phyloP scores from a whole-genome alignment of 352 stramenopile genomes.

The Phytophthora europaea region DNA sequence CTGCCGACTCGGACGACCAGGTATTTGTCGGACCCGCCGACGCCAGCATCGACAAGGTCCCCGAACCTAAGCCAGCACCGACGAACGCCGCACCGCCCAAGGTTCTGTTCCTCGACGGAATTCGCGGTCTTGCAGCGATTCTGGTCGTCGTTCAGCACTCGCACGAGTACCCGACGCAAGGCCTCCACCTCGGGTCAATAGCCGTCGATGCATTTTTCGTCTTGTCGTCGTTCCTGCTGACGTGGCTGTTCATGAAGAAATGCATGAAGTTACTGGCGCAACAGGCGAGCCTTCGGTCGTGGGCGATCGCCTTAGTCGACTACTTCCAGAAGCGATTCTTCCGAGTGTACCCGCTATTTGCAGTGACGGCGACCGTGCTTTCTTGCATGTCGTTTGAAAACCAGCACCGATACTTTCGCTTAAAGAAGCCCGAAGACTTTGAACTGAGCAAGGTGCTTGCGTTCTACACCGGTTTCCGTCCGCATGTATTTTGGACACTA shows the following conservation, averaged over 20 bases:
- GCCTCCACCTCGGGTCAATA: constrained; percentile 31
- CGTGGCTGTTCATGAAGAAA: constrained; percentile 19
- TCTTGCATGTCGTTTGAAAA: constrained; percentile 41
- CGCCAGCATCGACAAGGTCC: background rate
- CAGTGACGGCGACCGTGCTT: constrained; percentile 41
- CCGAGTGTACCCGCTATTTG: constrained; percentile 67
- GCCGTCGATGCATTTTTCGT: constrained; percentile 59
- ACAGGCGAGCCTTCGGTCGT: constrained; percentile 18
- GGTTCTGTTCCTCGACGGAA: constrained; percentile 34
- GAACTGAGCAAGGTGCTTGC: constrained; percentile 47
- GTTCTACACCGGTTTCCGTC: constrained; percentile 42
- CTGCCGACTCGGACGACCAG: constrained; percentile 19
- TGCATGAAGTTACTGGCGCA: constrained; percentile 40
- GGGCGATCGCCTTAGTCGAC: constrained; percentile 38
- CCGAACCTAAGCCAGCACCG: constrained; percentile 1
- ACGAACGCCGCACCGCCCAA: constrained; percentile 15
- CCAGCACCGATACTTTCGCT: constrained; percentile 41
- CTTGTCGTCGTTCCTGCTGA: constrained; percentile 40
- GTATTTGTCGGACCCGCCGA: constrained; percentile 6
- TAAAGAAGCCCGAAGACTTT: constrained; percentile 40
- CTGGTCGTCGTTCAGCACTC: constrained; percentile 45
- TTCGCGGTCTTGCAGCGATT: constrained; percentile 37
- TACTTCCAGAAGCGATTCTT: constrained; percentile 68
- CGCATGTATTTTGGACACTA: constrained; percentile 51
- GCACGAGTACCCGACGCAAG: constrained; percentile 18